Base-by-base conservation (phyloP, 2,329 filamentous ascomycete genomes). In the Fusarium piperis region DNA sequence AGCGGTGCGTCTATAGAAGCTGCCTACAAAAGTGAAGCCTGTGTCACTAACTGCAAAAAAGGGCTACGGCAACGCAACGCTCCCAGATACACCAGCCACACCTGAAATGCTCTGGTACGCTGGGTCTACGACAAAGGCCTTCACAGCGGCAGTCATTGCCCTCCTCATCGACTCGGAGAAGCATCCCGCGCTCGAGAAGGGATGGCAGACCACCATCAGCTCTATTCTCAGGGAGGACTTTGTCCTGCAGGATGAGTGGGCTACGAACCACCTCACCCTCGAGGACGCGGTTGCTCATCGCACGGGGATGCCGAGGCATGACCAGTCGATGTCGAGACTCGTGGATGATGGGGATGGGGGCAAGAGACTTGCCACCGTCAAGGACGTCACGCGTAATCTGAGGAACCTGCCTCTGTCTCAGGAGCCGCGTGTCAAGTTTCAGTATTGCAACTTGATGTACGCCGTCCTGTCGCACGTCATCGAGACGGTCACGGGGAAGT, bases 51-150 rank as follows among this genome's bases (percentile, higher is more conserved):
- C 26, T 6, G 8, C 12, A 23, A 16, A 23, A 16, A 44, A 80
- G 78, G 76, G 74, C 16, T 80, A 77, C 41, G 79, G 79, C 4
- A 71, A 68, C 28, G 76, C 79, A 15, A 77, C 72, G 0, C 30
- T 79, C 16, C 78, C 69, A 66, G 85, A 83, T 81, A 81, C 33
- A 79, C 82, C 68, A 77, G 85, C 67, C 66, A 83, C 71, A 74
- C 80, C 58, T 64, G 79, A 85, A 32, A 89, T 87, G 0, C 80
- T 90, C 3, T 90, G 87, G 79, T 87, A 86, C 64, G 82, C 81
- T 3, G 89, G 84, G 2, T 89, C 87, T 44, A 89, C 84, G 1
- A 88, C 87, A 20, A 91, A 91, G 74, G 85, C 87, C 3, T 83
- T 88, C 52, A 86, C 84, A 0, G 83, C 85, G 1, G 87, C 87